Conservation (phyloP, 2,329 filamentous ascomycete genomes). For the Sarocladium oryzae region DNA sequence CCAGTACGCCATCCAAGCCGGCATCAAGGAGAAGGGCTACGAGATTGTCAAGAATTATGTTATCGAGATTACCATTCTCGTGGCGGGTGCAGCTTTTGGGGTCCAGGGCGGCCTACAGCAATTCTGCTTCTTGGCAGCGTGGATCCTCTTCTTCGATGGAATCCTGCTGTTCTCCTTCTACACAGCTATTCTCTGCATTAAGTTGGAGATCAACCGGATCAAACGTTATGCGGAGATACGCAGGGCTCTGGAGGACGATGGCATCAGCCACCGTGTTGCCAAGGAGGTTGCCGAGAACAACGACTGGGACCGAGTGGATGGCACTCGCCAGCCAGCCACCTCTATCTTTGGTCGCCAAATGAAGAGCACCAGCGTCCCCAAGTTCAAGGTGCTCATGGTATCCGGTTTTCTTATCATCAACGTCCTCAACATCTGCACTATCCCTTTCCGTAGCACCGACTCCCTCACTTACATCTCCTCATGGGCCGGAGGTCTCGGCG, state of each 20-base stretch:
- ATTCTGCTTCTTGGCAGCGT: conserved; percentile 96
- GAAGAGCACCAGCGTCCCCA: conserved; percentile 74
- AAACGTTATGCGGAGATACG: conserved; percentile 91
- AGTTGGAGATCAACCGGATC: conserved; percentile 97
- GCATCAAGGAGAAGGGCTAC: conserved; percentile 87
- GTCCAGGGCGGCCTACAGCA: conserved; percentile 94
- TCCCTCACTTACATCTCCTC: conserved; percentile 36
- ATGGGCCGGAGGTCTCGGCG: conserved; percentile 52
- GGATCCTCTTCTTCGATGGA: conserved; percentile 96
- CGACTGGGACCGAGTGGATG: conserved; percentile 42
- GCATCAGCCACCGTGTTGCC: conserved; percentile 80
- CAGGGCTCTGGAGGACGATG: conserved; percentile 92
- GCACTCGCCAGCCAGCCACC: conserved; percentile 47
- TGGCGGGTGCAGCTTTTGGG: conserved; percentile 81
- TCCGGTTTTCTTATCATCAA: conserved; percentile 88
- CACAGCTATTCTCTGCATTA: conserved; percentile 95
- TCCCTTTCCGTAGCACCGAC: conserved; percentile 70
- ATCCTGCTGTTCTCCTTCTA: conserved; percentile 95
- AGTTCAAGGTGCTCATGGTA: conserved; percentile 97
- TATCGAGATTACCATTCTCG: conserved; percentile 86
- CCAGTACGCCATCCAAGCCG: conserved; percentile 81
- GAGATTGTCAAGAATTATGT: conserved; percentile 92
- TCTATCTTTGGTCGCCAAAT: conserved; percentile 82
- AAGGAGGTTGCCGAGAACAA: conserved; percentile 89
- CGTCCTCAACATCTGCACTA: conserved; percentile 78